Evolutionary conservation across 495 filamentous ascomycete species (phyloP), one percentile per base, ranked within the genome.

Genomic region (Aspergillus indologenus): DNA sequence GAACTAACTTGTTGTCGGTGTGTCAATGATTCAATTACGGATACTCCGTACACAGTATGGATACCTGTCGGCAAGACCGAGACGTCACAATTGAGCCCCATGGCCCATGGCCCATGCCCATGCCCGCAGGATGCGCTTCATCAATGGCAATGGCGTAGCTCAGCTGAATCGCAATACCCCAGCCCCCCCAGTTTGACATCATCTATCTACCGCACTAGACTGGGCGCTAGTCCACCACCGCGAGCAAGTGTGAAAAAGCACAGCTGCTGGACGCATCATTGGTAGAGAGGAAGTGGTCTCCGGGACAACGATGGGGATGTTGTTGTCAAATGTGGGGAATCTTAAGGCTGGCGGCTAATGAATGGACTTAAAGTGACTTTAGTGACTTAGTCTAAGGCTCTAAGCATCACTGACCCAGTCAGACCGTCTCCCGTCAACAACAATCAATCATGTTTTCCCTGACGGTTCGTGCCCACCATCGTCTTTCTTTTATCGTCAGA

Each of bases 301-400:
- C 52, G 31, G 52, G 52, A 23, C 52, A 54, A 54, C 52, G 18
- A 54, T 54, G 6, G 52, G 19, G 52, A 40, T 54, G 52, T 54
- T 54, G 18, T 54, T 40, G 52, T 54, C 31, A 20, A 40, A 54
- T 54, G 40, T 54, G 52, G 52, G 48, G 48, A 40, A 40, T 8
- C 9, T 21, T 22, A 50, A 50, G 47, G 47, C 47, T 50, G 19
- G 47, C 47, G 21, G 47, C 21, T 17, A 24, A 12, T 20, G n/a
- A n/a, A n/a, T n/a, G n/a, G n/a, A n/a, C n/a, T n/a, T n/a, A n/a
- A n/a, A n/a, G n/a, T n/a, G n/a, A n/a, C n/a, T n/a, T n/a, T n/a
- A n/a, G n/a, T n/a, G n/a, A n/a, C n/a, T n/a, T n/a, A n/a, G n/a
- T n/a, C n/a, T n/a, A n/a, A n/a, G n/a, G 26, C 26, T 3, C 4